A percentile compares a stretch with the other conserved stretches of the same genome.
Evolutionary conservation across 768 basidiomycete species (phyloP).

Genomic region (Trametes punicea): DNA sequence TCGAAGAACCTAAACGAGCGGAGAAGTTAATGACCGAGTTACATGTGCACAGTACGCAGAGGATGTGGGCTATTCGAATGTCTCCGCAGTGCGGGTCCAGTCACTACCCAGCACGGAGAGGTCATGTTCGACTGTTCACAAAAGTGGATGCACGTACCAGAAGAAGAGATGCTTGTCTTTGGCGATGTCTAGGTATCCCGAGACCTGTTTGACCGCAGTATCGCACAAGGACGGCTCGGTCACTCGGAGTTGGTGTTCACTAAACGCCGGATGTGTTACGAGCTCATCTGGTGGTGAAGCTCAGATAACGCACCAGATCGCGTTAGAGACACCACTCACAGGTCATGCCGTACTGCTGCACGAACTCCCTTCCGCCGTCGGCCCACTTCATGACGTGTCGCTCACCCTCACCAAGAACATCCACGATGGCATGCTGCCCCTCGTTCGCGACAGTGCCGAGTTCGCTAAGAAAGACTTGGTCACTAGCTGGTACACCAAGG

Average conservation of each 20-base stretch:
- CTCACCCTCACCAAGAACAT: conserved; percentile 32
- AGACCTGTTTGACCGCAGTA: conserved; percentile 46
- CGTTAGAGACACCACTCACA: conserved; percentile 47
- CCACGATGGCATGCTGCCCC: conserved; percentile 36
- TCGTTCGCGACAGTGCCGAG: conserved; percentile 21
- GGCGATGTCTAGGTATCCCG: conserved; percentile 56
- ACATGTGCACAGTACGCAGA: not conserved
- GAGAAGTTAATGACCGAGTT: not conserved
- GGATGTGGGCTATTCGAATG: too few relatives aligned
- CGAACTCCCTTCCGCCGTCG: conserved; percentile 59
- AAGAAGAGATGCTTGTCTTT: conserved; percentile 57
- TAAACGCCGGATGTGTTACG: conserved; percentile 37
- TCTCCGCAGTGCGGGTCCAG: too few relatives aligned
- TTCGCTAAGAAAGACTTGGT: conserved; percentile 45
- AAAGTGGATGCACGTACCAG: too few relatives aligned
- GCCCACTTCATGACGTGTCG: conserved; percentile 56
- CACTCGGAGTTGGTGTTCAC: conserved; percentile 37
- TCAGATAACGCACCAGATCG: not conserved
- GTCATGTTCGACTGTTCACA: too few relatives aligned
- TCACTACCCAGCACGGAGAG: too few relatives aligned
- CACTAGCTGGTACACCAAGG: conserved; percentile 38
- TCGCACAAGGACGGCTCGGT: conserved; percentile 49
- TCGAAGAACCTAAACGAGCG: conserved; percentile 80
- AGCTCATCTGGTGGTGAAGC: conserved; percentile 34
- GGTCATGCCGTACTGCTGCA: conserved; percentile 65